Evolutionary conservation across 768 basidiomycete genomes (phyloP).

Genomic region (Pulveroboletus sp.): DNA sequence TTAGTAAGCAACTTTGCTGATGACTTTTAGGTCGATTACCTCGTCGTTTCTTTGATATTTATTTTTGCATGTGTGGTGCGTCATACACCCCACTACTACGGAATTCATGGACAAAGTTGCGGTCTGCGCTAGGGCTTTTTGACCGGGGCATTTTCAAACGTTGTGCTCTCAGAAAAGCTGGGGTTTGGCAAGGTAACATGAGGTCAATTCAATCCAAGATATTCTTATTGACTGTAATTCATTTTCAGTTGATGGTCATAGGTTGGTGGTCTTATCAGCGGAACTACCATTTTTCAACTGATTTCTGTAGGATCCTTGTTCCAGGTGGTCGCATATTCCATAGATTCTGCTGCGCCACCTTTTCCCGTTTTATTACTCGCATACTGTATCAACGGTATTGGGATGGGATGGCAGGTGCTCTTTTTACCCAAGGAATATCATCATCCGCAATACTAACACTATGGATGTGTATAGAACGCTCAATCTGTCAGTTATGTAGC

Average conservation of each 20-base stretch:
- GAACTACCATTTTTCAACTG: not conserved
- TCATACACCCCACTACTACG: not conserved
- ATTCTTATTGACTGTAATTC: not conserved
- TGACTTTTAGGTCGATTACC: conserved; percentile 45
- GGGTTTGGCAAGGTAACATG: conserved; percentile 41
- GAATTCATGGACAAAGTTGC: conserved; percentile 17
- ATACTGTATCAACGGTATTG: conserved; percentile 48
- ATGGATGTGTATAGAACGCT: conserved; percentile 48
- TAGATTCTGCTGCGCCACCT: conserved; percentile 56
- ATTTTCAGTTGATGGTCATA: conserved; percentile 38
- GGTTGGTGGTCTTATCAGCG: conserved; percentile 21
- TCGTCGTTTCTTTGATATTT: conserved; percentile 56
- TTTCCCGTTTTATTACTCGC: conserved; percentile 61
- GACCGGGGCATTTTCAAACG: conserved; percentile 42
- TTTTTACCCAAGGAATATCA: not conserved
- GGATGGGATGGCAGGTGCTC: conserved; percentile 43
- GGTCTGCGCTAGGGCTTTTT: conserved; percentile 38
- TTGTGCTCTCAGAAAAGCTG: conserved; percentile 39
- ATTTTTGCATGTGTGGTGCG: conserved; percentile 46
- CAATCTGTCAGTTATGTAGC: conserved; percentile 74
- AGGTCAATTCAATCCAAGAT: not conserved
- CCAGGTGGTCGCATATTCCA: conserved; percentile 52
- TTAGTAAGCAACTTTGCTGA: not conserved
- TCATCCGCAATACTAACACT: not conserved
- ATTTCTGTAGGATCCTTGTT: conserved; percentile 41